Evolutionary conservation across 495 filamentous ascomycete species (phyloP).

Genomic region (Penicillium samsonianum): DNA sequence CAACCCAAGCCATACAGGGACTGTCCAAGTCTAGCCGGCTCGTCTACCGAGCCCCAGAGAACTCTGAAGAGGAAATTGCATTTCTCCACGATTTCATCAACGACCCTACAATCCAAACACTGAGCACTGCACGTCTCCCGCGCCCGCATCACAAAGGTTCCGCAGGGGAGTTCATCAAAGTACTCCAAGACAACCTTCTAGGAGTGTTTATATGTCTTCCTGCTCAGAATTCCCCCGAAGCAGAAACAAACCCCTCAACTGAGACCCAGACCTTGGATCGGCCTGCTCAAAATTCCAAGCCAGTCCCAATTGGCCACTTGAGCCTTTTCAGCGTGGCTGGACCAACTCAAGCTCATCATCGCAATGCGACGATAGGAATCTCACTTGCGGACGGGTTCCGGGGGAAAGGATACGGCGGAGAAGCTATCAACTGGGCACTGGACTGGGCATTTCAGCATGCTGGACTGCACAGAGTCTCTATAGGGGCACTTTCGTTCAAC

Average conservation of each 20-base stretch:
- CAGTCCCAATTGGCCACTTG: conserved; percentile 1
- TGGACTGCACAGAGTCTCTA: conserved; percentile 44
- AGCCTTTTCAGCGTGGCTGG: background rate
- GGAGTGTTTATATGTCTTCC: conserved; percentile 11
- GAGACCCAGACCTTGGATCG: background rate
- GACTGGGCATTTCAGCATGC: conserved; percentile 49
- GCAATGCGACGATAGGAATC: conserved; percentile 44
- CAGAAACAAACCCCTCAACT: too few relatives aligned
- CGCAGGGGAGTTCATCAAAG: background rate
- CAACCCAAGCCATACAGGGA: background rate
- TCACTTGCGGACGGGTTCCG: conserved; percentile 38
- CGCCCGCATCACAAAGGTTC: background rate
- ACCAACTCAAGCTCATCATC: conserved; percentile 33
- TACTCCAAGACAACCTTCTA: background rate
- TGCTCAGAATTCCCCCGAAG: background rate
- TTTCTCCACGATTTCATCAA: conserved; percentile 2
- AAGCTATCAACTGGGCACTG: conserved; percentile 54
- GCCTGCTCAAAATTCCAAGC: background rate
- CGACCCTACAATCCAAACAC: background rate
- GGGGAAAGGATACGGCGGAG: conserved; percentile 53
- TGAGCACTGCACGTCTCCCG: background rate
- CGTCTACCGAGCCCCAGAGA: conserved; percentile 15
- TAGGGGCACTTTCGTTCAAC: conserved; percentile 44
- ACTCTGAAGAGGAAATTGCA: conserved; percentile 13
- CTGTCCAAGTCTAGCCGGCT: conserved; percentile 5